Base-by-base conservation (phyloP, 2,329 filamentous ascomycete species). In the Monilinia fructigena region DNA sequence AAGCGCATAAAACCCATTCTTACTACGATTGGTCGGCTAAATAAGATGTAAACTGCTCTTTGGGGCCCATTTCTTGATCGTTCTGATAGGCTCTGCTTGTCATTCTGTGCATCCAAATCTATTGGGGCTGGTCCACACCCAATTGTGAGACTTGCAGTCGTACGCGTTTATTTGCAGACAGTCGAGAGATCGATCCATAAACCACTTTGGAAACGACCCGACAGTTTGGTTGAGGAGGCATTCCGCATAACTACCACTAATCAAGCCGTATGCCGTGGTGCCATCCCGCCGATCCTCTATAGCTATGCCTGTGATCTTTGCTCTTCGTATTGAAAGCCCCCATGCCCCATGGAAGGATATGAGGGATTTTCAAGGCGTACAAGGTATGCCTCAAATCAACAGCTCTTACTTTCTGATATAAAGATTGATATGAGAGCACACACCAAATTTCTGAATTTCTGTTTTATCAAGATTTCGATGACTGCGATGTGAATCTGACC, bases 151-250 rank as follows among this genome's bases (percentile, higher is more conserved):
- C 12, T 40, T 50, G 31, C 31, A 38, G 28, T 60, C 31, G 58
- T 60, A 35, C 58, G 58, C 56, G 45, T 28, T 60, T 60, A 50
- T 60, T 40, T 18, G 45, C 45, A 47, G 14, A 20, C 56, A 60
- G n/a, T 60, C 20, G 10, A 35, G 12, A 50, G 10, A 45, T 8
- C 31, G 10, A 45, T 8, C 31, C 20, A 26, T 38, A 35, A 8
- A 35, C 31, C 31, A 35, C 31, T 60, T 60, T 60, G 45, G 20
- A 18, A 12, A 28, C 18, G 45, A 60, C 58, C 58, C 58, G 58
- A 60, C 28, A 50, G 58, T 60, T 60, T 60, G 58, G 58, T 60
- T 60, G 20, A 60, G 58, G 53, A 52, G 48, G 47, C 48, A 26
- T 14, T 14, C 23, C 11, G 23, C 48, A 26, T 38, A 3, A 38